Conservation (phyloP, 75 land plant species). For the Cunninghamia lanceolata region DNA sequence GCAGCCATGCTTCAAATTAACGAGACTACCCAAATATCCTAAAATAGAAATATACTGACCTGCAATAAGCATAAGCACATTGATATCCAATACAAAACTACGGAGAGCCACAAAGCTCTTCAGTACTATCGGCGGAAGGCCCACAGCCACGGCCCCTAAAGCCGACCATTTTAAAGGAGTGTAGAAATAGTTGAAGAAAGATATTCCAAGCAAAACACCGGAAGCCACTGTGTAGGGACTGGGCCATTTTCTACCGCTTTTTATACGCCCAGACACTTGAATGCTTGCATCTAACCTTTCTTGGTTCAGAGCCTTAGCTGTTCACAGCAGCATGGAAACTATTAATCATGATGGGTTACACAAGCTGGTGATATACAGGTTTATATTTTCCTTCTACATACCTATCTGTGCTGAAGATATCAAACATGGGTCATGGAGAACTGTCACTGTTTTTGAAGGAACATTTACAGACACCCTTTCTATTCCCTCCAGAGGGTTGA, state of each 20-base stretch:
- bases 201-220: conserved; percentile 44
- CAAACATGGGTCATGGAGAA: conserved; percentile 54
- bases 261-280: conserved; percentile 38
- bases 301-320: conserved; percentile 77
- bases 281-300: conserved; percentile 83
- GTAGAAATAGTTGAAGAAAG: conserved; percentile 54
- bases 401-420: conserved; percentile 58
- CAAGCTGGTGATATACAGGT: neutral
- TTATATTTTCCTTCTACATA: conserved; percentile 1
- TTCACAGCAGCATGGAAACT: neutral
- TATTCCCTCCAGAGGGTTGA: conserved; percentile 73
- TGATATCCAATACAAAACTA: conserved; percentile 61
- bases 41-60: conserved; percentile 20
- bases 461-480: conserved; percentile 69
- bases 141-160: conserved; percentile 65
- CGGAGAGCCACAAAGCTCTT: conserved; percentile 45
- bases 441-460: conserved; percentile 70
- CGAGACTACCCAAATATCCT: neutral
- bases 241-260: conserved; percentile 62
- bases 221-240: conserved; percentile 63
- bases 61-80: conserved; percentile 80
- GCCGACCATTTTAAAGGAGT: conserved; percentile 77
- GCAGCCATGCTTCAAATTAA: too few relatives aligned
- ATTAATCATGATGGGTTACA: neutral
- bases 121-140: conserved; percentile 52